Percentiles rank a stretch among this genome's conserved stretches.
Evolutionary conservation across 1,284 basidiomycete genomes (phyloP).

Genomic region (Grifola frondosa): DNA sequence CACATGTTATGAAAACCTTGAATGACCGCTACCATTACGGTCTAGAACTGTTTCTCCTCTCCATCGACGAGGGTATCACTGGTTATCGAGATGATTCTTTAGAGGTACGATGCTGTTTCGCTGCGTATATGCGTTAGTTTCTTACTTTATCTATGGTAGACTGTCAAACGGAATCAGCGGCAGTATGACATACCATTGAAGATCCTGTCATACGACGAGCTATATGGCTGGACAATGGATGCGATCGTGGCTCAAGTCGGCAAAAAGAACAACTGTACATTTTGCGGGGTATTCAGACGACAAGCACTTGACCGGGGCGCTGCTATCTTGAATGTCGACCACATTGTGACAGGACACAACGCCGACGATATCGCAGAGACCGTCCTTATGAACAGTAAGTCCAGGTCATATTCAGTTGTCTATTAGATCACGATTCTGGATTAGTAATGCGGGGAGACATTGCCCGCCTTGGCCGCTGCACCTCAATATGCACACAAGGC

Average conservation of each 20-base stretch:
- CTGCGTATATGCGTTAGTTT: not conserved
- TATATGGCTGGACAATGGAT: slow-evolving; percentile 99
- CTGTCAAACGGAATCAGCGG: slow-evolving; percentile 95
- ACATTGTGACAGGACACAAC: slow-evolving; percentile 99
- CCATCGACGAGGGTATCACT: slow-evolving; percentile 98
- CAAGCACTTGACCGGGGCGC: slow-evolving; percentile 97
- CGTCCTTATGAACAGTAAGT: slow-evolving; percentile 95
- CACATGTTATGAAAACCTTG: slow-evolving; percentile 93
- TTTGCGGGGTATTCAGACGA: slow-evolving; percentile 95
- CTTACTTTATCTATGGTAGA: slow-evolving; percentile 48
- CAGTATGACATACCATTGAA: slow-evolving; percentile 96
- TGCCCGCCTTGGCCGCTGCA: slow-evolving; percentile 90
- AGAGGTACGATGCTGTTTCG: slow-evolving; percentile 58
- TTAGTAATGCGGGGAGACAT: slow-evolving; percentile 97
- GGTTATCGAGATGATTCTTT: slow-evolving; percentile 98
- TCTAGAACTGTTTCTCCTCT: slow-evolving; percentile 88
- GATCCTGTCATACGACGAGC: slow-evolving; percentile 92
- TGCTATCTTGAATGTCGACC: slow-evolving; percentile 85
- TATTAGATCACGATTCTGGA: slow-evolving; percentile 1
- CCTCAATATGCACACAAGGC: slow-evolving; percentile 89
- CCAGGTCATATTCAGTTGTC: not conserved
- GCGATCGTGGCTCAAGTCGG: slow-evolving; percentile 91
- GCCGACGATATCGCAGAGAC: slow-evolving; percentile 99
- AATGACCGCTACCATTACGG: slow-evolving; percentile 95
- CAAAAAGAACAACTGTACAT: slow-evolving; percentile 99